Evolutionary conservation across 306 rosid genomes (phyloP), one percentile per base, ranked within the genome.

Genomic region (Potentilla sterilis): DNA sequence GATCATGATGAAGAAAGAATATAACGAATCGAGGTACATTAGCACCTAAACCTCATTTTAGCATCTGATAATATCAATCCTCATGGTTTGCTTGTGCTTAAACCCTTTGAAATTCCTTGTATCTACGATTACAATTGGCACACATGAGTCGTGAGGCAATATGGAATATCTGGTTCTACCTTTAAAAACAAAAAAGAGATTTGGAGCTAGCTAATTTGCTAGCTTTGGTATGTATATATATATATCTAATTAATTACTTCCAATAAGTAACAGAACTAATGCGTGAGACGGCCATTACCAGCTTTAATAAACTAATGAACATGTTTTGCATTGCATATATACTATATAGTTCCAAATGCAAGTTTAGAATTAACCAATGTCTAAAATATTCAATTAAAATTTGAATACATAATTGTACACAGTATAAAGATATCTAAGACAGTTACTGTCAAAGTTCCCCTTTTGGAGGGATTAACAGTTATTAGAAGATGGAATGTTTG

Each of bases 401-500:
- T 52, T 52, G 24, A 52, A 22, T 9, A 9, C 34, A 55, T 55
- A 22, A 6, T 21, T 57, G 19, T 61, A 32, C 66, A 54, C 61
- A 63, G 12, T 35, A 15, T n/a, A 1, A 34, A 21, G 40, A 68
- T 68, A 67, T 54, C 3, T 22, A 38, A 18, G 80, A 66, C 75
- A 24, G 73, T 72, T 78, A 72, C 46, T 72, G 58, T 19, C 64
- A 35, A 78, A 51, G 16, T 19, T 51, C 61, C 8, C 12, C 55
- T 67, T 59, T 81, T 57, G 67, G 75, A 71, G 71, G 75, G 34
- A 66, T 21, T 21, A 46, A 67, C 55, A 51, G 78, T 72, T 66
- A 16, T 41, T 18, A 8, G 37, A 63, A 18, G 57, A 46, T 62
- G 46, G 77, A 70, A 78, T 69, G 77, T 82, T 48, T 52, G 58